Evolutionary conservation across 345 rosid genomes (phyloP).

Genomic region (Boechera retrofracta): DNA sequence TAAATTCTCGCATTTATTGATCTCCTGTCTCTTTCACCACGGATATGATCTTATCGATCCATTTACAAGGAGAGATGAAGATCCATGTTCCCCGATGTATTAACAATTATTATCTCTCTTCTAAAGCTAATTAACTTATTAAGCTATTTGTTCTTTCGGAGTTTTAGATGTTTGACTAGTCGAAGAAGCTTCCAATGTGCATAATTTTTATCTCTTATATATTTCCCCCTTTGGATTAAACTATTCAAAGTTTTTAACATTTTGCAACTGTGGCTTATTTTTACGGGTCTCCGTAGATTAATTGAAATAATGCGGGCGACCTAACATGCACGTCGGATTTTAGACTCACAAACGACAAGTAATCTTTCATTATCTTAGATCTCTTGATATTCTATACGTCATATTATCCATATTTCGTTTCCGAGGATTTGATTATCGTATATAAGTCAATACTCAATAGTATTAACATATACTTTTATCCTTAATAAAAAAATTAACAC

Average conservation of each 20-base stretch:
- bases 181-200: conserved; percentile 39
- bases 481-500: neutral
- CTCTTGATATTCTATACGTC: conserved; percentile 27
- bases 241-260: conserved; percentile 25
- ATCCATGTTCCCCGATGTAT: conserved; percentile 37
- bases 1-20: conserved; percentile 42
- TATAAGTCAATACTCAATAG: neutral
- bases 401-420: conserved; percentile 26
- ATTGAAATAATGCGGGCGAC: conserved; percentile 36
- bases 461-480: neutral
- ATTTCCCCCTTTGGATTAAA: conserved; percentile 28
- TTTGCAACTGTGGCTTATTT: conserved; percentile 40
- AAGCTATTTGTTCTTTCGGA: conserved; percentile 37
- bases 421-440: neutral
- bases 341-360: conserved; percentile 36
- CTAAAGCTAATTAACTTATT: conserved; percentile 30
- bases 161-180: conserved; percentile 38
- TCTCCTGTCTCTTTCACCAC: conserved; percentile 37
- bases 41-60: conserved; percentile 46
- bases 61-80: conserved; percentile 22
- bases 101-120: conserved; percentile 36
- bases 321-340: conserved; percentile 42
- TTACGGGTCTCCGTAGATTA: conserved; percentile 34
- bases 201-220: conserved; percentile 4
- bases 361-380: conserved; percentile 11